These are phyloP conservation scores for Tilletia walkeri DNA, from an alignment of 1,284 basidiomycete genomes.

Conservation along the genomic window DNA sequence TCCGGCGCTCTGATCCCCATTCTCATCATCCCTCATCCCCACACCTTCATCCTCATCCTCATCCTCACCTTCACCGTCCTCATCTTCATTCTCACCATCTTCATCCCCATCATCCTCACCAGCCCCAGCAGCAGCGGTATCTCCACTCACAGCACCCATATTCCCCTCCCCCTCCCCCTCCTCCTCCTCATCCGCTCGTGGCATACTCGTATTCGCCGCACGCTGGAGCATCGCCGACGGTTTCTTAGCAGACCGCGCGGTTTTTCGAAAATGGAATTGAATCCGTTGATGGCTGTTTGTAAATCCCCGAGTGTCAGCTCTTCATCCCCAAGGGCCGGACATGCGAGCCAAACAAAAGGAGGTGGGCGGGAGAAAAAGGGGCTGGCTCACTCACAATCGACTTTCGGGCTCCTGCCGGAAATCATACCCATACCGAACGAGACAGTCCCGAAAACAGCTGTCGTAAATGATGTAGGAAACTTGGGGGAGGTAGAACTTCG, in stretches of 20 bases:
- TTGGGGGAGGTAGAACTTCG: conserved; percentile 59
- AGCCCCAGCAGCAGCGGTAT: not conserved
- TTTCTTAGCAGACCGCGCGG: not conserved
- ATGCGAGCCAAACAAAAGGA: not conserved
- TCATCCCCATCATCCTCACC: not conserved
- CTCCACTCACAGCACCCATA: too few species aligned
- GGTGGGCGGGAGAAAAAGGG: too few species aligned
- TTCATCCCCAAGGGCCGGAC: conserved; percentile 14
- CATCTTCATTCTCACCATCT: not conserved
- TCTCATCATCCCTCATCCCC: conserved; percentile 9
- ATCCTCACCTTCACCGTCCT: not conserved
- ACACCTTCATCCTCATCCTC: not conserved
- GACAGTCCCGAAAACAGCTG: conserved; percentile 87
- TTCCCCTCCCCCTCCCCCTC: too few species aligned
- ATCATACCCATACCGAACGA: conserved; percentile 85
- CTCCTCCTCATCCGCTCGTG: not conserved
- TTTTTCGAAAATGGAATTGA: not conserved
- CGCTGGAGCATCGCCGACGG: not conserved
- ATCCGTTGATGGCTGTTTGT: not conserved
- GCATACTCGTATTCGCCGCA: too few species aligned
- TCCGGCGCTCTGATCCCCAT: too few species aligned
- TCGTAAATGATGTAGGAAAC: conserved; percentile 80
- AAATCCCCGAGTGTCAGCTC: not conserved
- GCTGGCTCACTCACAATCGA: conserved; percentile 59
- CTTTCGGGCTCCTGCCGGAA: conserved; percentile 71